Evolutionary conservation across 495 filamentous ascomycete genomes (phyloP).

Genomic region (Xylaria castorea): DNA sequence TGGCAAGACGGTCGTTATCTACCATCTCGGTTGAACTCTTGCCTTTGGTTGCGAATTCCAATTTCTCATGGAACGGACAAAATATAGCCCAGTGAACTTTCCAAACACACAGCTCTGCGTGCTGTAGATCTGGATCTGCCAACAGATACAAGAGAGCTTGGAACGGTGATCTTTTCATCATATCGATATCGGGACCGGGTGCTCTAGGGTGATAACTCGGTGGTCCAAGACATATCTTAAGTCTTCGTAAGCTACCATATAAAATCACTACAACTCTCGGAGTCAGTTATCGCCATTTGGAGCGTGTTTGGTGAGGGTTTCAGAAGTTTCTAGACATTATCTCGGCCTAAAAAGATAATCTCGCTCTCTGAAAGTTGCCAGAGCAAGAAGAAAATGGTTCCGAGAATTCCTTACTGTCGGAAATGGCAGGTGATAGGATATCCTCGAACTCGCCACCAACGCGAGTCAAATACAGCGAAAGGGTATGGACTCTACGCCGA

Average conservation of each 20-base stretch:
- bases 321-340: background rate
- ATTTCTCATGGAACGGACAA: constrained; percentile 40
- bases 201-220: constrained; percentile 26
- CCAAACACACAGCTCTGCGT: constrained; percentile 35
- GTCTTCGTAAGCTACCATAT: constrained; percentile 34
- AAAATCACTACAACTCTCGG: constrained; percentile 27
- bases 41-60: constrained; percentile 11
- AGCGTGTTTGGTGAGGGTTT: background rate
- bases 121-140: constrained; percentile 42
- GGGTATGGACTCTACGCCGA: constrained; percentile 38
- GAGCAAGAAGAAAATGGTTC: background rate
- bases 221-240: constrained; percentile 36
- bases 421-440: constrained; percentile 34
- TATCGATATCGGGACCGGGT: constrained; percentile 26
- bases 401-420: constrained; percentile 27
- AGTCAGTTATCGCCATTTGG: background rate
- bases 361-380: constrained; percentile 15
- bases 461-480: constrained; percentile 37
- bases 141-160: constrained; percentile 40
- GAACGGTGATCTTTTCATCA: constrained; percentile 37
- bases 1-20: constrained; percentile 33
- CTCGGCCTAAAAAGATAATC: background rate
- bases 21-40: constrained; percentile 30
- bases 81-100: constrained; percentile 34
- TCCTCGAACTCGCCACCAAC: constrained; percentile 41